These are phyloP conservation scores for Plasmodium vinckei DNA, from an alignment of 169 alveolate genomes.

Conservation along the genomic window DNA sequence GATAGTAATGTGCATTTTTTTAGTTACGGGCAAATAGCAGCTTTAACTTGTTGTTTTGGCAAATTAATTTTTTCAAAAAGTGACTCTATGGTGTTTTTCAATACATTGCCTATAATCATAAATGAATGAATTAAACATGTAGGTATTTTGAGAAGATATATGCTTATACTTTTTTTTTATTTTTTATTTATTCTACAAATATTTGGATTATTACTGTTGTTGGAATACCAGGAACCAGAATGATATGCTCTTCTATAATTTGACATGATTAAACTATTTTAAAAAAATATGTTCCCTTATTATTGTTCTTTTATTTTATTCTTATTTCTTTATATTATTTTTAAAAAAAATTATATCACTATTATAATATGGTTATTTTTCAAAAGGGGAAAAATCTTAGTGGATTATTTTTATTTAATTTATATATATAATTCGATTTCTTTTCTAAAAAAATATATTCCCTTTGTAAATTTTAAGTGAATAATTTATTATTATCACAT, in stretches of 20 bases:
- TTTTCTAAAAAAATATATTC: too few relatives aligned
- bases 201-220: constrained; percentile 72
- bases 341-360: too few relatives aligned
- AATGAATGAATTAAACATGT: neutral
- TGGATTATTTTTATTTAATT: too few relatives aligned
- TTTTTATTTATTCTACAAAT: neutral
- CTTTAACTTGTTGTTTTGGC: constrained; percentile 37
- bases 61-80: constrained; percentile 21
- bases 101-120: constrained; percentile 12
- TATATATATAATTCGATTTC: too few relatives aligned
- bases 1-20: neutral
- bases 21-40: constrained; percentile 73
- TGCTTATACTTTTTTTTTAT: neutral
- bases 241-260: constrained; percentile 90
- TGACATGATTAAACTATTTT: constrained; percentile 17
- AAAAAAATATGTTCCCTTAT: neutral
- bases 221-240: constrained; percentile 95
- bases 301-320: neutral
- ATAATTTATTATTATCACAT: too few relatives aligned
- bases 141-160: too few relatives aligned
- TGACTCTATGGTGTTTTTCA: constrained; percentile 26
- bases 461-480: too few relatives aligned
- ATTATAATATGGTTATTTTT: too few relatives aligned
- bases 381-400: too few relatives aligned
- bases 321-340: too few relatives aligned